A percentile compares a stretch with the other conserved stretches of the same genome.
Conservation (phyloP, 768 basidiomycete species). For the Serpula lacrymans region DNA sequence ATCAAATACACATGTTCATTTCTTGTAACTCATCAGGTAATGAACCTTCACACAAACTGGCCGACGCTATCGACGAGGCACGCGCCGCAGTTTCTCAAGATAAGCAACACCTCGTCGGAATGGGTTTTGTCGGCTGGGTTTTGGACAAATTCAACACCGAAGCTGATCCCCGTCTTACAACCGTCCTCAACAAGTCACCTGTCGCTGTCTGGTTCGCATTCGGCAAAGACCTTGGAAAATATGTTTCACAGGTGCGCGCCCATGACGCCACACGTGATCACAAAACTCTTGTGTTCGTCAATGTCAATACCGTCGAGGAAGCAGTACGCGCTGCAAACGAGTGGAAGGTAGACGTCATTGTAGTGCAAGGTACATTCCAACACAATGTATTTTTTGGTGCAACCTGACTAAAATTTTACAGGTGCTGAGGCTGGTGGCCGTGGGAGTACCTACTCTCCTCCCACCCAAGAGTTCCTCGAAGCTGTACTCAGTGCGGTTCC, state of each 20-base stretch:
- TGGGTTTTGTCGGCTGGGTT: slow-evolving; percentile 37
- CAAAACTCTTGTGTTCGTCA: slow-evolving; percentile 32
- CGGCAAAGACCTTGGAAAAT: slow-evolving; percentile 30
- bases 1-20: neutral
- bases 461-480: slow-evolving; percentile 35
- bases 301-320: slow-evolving; percentile 31
- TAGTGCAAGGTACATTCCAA: slow-evolving; percentile 37
- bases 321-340: slow-evolving; percentile 29
- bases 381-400: neutral
- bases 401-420: too few relatives aligned
- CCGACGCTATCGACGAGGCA: slow-evolving; percentile 24
- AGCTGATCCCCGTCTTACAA: slow-evolving; percentile 3
- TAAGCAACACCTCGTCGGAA: slow-evolving; percentile 31
- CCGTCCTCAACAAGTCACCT: slow-evolving; percentile 13
- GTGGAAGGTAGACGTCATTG: slow-evolving; percentile 37
- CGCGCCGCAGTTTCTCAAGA: slow-evolving; percentile 13
- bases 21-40: slow-evolving; percentile 15
- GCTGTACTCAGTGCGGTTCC: slow-evolving; percentile 30
- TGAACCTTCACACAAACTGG: slow-evolving; percentile 18
- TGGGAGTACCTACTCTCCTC: slow-evolving; percentile 35
- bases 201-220: slow-evolving; percentile 39
- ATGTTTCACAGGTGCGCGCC: slow-evolving; percentile 30
- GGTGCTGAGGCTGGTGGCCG: slow-evolving; percentile 52
- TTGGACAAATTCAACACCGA: slow-evolving; percentile 24
- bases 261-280: slow-evolving; percentile 19